These are phyloP conservation scores for Paraphaeosphaeria minitans DNA, from an alignment of 2,329 filamentous ascomycete genomes.

Conservation along the genomic window DNA sequence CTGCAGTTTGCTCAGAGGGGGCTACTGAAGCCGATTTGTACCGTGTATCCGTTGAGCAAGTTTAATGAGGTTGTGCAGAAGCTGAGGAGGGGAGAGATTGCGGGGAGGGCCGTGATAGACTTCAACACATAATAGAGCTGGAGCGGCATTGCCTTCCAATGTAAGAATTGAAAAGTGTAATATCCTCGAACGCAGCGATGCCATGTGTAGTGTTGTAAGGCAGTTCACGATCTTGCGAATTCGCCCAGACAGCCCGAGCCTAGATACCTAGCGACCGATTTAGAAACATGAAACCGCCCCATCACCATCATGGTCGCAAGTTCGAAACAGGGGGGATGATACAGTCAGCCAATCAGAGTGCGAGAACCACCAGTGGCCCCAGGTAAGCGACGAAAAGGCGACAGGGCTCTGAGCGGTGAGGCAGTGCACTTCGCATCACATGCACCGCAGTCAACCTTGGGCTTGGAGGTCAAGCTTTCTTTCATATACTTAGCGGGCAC, in stretches of 20 bases:
- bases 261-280: background rate
- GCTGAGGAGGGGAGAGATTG: constrained; percentile 56
- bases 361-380: background rate
- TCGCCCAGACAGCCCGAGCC: background rate
- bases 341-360: background rate
- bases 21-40: constrained; percentile 56
- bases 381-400: background rate
- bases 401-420: constrained; percentile 3
- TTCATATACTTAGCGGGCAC: background rate
- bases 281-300: constrained; percentile 4
- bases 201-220: too few species aligned
- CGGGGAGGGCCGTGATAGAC: constrained; percentile 59
- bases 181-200: background rate
- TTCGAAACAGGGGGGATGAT: background rate
- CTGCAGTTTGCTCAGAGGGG: constrained; percentile 58
- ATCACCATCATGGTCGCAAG: background rate
- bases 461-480: background rate
- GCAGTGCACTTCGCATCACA: constrained; percentile 3
- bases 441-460: background rate
- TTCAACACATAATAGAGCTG: constrained; percentile 52
- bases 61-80: constrained; percentile 59
- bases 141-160: background rate
- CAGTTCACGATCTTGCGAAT: background rate
- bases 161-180: background rate
- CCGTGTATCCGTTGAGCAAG: constrained; percentile 53